phyloP scores from a whole-genome alignment of 495 filamentous ascomycete species.

The Margaritispora aquatica region DNA sequence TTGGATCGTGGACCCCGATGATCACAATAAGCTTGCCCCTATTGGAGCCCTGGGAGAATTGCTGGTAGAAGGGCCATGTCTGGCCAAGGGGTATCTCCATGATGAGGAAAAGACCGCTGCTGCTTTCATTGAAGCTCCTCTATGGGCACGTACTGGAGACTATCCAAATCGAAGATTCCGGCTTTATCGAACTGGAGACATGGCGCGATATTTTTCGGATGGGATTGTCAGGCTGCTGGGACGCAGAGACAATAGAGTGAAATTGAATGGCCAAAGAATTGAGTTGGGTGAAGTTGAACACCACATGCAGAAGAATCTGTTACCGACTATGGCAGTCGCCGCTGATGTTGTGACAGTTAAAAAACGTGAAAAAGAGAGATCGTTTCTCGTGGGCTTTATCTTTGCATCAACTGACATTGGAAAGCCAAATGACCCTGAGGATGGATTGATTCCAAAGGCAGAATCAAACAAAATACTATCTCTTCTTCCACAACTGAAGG shows the following conservation, averaged over 20 bases:
- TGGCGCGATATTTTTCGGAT: conserved; percentile 20
- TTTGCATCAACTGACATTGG: background rate
- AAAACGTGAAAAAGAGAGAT: background rate
- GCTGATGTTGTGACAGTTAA: background rate
- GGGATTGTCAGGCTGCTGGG: conserved; percentile 33
- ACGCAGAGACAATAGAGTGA: conserved; percentile 24
- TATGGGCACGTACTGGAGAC: conserved; percentile 4
- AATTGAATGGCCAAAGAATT: conserved; percentile 25
- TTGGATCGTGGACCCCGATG: conserved; percentile 52
- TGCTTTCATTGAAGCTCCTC: conserved; percentile 25
- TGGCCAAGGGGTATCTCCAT: conserved; percentile 43
- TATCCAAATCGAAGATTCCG: conserved; percentile 38
- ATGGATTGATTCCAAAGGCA: background rate
- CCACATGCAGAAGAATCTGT: conserved; percentile 23
- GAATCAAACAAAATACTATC: background rate
- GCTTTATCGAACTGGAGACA: conserved; percentile 46
- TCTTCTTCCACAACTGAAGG: background rate
- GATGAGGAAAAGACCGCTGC: background rate
- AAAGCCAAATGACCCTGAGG: background rate
- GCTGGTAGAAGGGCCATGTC: conserved; percentile 48
- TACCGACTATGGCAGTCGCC: background rate
- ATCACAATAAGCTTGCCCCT: conserved; percentile 47
- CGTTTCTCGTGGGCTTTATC: background rate
- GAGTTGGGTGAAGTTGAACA: conserved; percentile 33
- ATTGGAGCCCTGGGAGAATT: conserved; percentile 55